Evolutionary conservation across 345 rosid genomes (phyloP), one percentile per base, ranked within the genome.

Genomic region (Ceriops tagal): DNA sequence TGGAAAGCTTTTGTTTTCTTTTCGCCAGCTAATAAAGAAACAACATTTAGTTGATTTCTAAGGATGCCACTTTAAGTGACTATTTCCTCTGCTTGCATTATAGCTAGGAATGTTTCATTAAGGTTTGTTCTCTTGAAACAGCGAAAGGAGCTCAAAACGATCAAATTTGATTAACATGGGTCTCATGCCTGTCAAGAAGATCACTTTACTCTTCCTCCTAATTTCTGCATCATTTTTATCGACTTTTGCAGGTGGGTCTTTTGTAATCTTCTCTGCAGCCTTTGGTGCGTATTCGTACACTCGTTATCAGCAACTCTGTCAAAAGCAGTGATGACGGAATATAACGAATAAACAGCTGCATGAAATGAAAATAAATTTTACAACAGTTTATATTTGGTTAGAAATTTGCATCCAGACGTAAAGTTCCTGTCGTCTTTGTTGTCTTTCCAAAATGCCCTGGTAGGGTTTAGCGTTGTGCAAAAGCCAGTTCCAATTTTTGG

Each of bases 161-260:
- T 67, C 49, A 39, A 53, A 69, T 37, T 30, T 66, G 55, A 35
- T 67, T 22, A 68, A 64, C 62, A 71, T 83, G 89, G 66, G 71
- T 57, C 70, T 77, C 55, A 43, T 73, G 69, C 76, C 74, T 60
- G 61, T 80, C 69, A 82, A 72, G 78, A 86, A 81, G 67, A 64
- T 71, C 31, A 58, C 68, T 72, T 71, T 86, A 64, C 72, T 86
- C 78, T 82, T 83, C 75, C 86, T 88, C 59, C 83, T 88, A 58
- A 35, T 79, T 69, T 84, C 83, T 57, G 79, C 84, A 28, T 69
- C 86, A 55, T 69, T 78, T 20, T 58, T 81, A 6, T 77, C 87
- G 37, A 65, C 81, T 66, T 75, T 66, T 70, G 86, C 85, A 81
- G 90, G 90, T 84, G 68, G 58, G 74, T 66, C 11, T 49, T 60